These are phyloP conservation scores for Nannizziopsis barbatae DNA, from an alignment of 2,329 filamentous ascomycete species.

Conservation along the genomic window DNA sequence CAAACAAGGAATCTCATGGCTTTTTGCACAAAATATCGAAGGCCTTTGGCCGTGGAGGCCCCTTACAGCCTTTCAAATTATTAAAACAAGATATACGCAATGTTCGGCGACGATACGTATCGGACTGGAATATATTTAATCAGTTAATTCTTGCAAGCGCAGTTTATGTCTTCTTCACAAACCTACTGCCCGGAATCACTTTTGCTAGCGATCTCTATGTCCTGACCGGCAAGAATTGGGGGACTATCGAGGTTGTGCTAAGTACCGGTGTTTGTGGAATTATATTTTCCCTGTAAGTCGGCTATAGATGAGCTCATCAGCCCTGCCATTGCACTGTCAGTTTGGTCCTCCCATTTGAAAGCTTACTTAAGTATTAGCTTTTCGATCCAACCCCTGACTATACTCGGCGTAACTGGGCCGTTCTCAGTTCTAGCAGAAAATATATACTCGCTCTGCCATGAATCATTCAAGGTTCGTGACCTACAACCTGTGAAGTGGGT, in stretches of 20 bases:
- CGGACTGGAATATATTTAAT: conserved; percentile 50
- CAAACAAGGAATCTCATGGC: not conserved
- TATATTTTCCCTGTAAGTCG: conserved; percentile 50
- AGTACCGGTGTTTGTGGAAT: conserved; percentile 54
- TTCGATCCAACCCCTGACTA: conserved; percentile 50
- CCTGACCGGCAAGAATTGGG: conserved; percentile 52
- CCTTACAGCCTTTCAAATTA: conserved; percentile 44
- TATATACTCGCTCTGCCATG: conserved; percentile 48
- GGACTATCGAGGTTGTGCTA: conserved; percentile 56
- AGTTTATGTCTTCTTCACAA: conserved; percentile 57
- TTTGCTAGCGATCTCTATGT: conserved; percentile 56
- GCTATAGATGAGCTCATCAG: too few species aligned
- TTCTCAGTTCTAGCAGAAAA: conserved; percentile 45
- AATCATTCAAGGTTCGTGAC: conserved; percentile 41
- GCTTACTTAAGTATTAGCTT: conserved; percentile 25
- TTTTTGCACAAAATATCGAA: conserved; percentile 19
- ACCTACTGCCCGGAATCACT: conserved; percentile 54
- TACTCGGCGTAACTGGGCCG: conserved; percentile 54
- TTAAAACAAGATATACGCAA: conserved; percentile 41
- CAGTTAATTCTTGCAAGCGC: conserved; percentile 53
- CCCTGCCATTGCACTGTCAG: too few species aligned
- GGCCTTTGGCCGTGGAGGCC: conserved; percentile 31
- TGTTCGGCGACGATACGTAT: conserved; percentile 39
- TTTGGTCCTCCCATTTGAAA: too few species aligned
- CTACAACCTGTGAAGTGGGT: too few species aligned